Percentiles rank a stretch among this genome's conserved stretches.
Conservation (phyloP, 768 basidiomycete species). For the Crassisporium funariophilum region DNA sequence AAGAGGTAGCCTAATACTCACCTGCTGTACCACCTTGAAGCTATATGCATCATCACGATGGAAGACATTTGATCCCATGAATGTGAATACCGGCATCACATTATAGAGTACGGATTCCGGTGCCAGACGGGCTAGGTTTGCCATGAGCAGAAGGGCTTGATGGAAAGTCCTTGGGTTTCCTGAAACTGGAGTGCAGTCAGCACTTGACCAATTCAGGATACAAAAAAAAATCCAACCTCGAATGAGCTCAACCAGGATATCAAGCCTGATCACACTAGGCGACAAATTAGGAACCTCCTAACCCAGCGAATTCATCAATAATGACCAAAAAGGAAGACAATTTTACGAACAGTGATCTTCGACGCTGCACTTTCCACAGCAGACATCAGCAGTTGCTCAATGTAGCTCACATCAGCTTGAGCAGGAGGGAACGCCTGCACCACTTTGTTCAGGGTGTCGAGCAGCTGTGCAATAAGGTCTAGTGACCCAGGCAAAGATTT, state of each 20-base stretch:
- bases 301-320: background rate
- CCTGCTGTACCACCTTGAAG: conserved; percentile 93
- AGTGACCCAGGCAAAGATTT: conserved; percentile 66
- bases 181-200: conserved; percentile 53
- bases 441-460: conserved; percentile 73
- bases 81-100: conserved; percentile 98
- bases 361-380: conserved; percentile 69
- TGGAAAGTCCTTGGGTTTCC: conserved; percentile 95
- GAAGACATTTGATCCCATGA: conserved; percentile 99
- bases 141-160: conserved; percentile 86
- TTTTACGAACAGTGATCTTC: conserved; percentile 51
- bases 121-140: conserved; percentile 77
- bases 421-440: conserved; percentile 54
- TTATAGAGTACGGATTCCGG: conserved; percentile 93
- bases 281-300: conserved; percentile 57
- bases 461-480: conserved; percentile 67
- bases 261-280: conserved; percentile 68
- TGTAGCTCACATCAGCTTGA: conserved; percentile 70
- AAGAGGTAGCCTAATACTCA: conserved; percentile 27
- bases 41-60: conserved; percentile 96
- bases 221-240: conserved; percentile 49
- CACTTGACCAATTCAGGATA: background rate
- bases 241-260: conserved; percentile 86
- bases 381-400: conserved; percentile 84
- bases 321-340: background rate